Percentiles rank a stretch among this genome's conserved stretches.
These are phyloP conservation scores for Alternaria arborescens DNA, from an alignment of 2,329 filamentous ascomycete genomes.

Conservation along the genomic window DNA sequence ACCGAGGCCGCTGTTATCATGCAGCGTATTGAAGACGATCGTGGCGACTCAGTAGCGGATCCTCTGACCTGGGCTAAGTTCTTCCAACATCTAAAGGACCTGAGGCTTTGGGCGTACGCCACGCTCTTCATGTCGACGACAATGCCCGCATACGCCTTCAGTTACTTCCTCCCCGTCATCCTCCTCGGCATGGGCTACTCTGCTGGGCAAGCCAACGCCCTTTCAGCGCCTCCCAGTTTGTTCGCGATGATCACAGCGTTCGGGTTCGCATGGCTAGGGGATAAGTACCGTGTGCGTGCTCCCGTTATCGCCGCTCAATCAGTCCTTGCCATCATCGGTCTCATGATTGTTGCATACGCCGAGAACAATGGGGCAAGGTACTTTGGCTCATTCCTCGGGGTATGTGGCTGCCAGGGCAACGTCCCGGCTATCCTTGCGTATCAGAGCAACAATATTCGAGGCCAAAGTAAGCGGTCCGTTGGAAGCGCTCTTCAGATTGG, in stretches of 20 bases:
- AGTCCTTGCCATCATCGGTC: conserved; percentile 30
- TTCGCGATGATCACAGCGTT: conserved; percentile 36
- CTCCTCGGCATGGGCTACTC: conserved; percentile 36
- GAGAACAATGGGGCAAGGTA: conserved; percentile 34
- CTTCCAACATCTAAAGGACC: conserved; percentile 28
- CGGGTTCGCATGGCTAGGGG: conserved; percentile 33
- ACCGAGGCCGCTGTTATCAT: conserved; percentile 28
- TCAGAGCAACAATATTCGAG: conserved; percentile 37
- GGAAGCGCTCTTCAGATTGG: conserved; percentile 35
- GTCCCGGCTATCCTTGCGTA: conserved; percentile 37
- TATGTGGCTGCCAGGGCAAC: conserved; percentile 29
- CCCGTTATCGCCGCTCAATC: conserved; percentile 35
- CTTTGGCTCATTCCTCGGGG: conserved; percentile 38
- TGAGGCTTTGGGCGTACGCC: conserved; percentile 35
- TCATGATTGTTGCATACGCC: conserved; percentile 38
- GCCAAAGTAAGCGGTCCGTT: conserved; percentile 32
- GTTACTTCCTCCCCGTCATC: conserved; percentile 41
- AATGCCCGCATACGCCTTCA: conserved; percentile 36
- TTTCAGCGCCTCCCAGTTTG: conserved; percentile 37
- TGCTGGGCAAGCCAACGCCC: conserved; percentile 25
- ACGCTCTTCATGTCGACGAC: conserved; percentile 36
- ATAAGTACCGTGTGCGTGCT: conserved; percentile 36
- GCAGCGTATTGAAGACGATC: conserved; percentile 35
- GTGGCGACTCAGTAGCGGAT: conserved; percentile 35
- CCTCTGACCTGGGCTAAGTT: conserved; percentile 31